A percentile compares a stretch with the other conserved stretches of the same genome.
phyloP scores from a whole-genome alignment of 2,329 filamentous ascomycete genomes.

The Diaporthe citri region DNA sequence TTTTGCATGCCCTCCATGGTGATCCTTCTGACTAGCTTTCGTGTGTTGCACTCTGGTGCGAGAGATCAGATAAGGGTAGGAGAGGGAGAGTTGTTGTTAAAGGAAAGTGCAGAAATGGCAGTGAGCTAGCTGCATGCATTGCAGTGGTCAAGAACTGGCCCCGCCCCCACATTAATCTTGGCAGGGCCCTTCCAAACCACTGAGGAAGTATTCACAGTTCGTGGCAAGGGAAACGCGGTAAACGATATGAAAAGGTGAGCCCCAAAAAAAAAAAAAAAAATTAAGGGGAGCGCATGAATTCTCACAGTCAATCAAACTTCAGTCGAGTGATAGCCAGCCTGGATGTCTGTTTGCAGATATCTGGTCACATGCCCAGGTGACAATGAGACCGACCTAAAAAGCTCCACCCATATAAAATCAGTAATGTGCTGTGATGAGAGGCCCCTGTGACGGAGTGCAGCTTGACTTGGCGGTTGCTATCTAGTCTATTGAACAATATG shows the following conservation, averaged over 20 bases:
- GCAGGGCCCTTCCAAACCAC: background rate
- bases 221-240: background rate
- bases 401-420: background rate
- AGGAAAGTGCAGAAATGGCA: background rate
- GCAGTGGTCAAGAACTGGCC: background rate
- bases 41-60: background rate
- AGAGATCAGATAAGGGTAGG: background rate
- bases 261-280: too few relatives aligned
- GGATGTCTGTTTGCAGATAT: background rate
- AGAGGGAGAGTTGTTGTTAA: background rate
- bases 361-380: too few relatives aligned
- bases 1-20: background rate
- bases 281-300: background rate
- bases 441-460: background rate
- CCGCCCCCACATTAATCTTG: background rate
- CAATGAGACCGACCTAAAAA: background rate
- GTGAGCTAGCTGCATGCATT: background rate
- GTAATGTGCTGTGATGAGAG: background rate
- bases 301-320: background rate
- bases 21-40: background rate
- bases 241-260: background rate
- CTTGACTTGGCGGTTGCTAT: background rate
- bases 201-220: background rate
- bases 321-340: background rate
- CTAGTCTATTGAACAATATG: background rate